phyloP scores from a whole-genome alignment of 2,329 filamentous ascomycete species.

The Pochonia chlamydosporia region DNA sequence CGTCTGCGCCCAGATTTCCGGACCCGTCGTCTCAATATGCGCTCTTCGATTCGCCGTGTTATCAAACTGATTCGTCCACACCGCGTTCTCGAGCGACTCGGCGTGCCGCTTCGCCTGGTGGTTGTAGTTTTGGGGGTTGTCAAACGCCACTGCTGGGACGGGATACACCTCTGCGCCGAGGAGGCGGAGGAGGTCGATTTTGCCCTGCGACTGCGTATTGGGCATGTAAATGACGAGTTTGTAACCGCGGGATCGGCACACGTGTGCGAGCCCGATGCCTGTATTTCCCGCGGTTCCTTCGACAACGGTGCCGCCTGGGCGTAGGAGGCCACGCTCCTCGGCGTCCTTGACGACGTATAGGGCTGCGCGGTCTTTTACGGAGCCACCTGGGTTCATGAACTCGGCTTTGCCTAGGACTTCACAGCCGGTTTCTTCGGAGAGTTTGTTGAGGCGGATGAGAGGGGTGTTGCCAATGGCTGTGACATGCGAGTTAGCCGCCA shows the following conservation, averaged over 20 bases:
- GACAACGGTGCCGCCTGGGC: conserved; percentile 85
- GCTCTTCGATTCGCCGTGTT: conserved; percentile 90
- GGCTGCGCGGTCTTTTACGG: conserved; percentile 92
- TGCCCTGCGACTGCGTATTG: conserved; percentile 95
- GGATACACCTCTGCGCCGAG: conserved; percentile 94
- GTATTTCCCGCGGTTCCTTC: conserved; percentile 98
- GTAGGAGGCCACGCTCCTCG: conserved; percentile 77
- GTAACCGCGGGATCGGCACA: conserved; percentile 89
- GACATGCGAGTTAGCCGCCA: neutral
- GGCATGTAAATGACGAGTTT: conserved; percentile 99
- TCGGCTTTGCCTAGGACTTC: conserved; percentile 94
- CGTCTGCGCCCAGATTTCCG: conserved; percentile 96
- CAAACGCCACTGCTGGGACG: conserved; percentile 91
- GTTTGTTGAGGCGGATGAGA: conserved; percentile 79
- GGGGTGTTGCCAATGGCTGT: conserved; percentile 95
- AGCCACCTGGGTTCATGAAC: conserved; percentile 97
- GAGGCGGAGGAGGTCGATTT: conserved; percentile 86
- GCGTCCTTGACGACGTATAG: conserved; percentile 92
- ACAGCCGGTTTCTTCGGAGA: conserved; percentile 89
- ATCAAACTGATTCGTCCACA: conserved; percentile 99
- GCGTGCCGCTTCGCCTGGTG: conserved; percentile 90
- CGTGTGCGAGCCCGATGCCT: conserved; percentile 93
- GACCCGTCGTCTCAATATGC: conserved; percentile 94
- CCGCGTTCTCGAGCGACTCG: conserved; percentile 77
- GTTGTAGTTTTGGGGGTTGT: conserved; percentile 96